phyloP scores from a whole-genome alignment of 371 early-diverging fungal genomes.

The Mucor irregularis region DNA sequence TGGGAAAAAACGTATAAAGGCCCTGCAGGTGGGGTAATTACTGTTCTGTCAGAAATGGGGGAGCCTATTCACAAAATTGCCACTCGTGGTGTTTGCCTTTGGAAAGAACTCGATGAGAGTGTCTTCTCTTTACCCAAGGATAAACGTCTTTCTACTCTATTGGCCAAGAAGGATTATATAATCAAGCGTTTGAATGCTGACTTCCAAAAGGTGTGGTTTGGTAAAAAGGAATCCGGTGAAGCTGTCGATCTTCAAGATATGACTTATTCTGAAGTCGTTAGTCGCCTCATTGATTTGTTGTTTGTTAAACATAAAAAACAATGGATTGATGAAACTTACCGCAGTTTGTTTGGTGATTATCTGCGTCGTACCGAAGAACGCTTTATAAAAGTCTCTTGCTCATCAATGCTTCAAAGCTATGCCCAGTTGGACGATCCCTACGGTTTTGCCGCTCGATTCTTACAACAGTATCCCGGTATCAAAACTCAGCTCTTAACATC shows the following conservation, averaged over 20 bases:
- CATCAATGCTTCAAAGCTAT: constrained; percentile 73
- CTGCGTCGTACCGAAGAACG: constrained; percentile 91
- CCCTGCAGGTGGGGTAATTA: constrained; percentile 89
- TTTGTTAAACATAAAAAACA: constrained; percentile 78
- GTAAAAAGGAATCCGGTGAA: constrained; percentile 77
- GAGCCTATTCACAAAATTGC: constrained; percentile 98
- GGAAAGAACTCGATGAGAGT: constrained; percentile 95
- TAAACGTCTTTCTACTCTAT: constrained; percentile 79
- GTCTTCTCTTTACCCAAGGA: constrained; percentile 89
- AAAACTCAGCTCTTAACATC: constrained; percentile 78
- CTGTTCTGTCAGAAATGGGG: constrained; percentile 95
- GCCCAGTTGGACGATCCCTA: constrained; percentile 70
- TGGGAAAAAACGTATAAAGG: constrained; percentile 96
- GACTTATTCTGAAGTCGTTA: constrained; percentile 91
- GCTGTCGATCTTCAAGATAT: constrained; percentile 83
- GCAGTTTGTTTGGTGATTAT: constrained; percentile 87
- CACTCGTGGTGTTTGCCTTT: constrained; percentile 90
- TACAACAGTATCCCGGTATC: constrained; percentile 81
- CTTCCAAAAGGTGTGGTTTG: constrained; percentile 94
- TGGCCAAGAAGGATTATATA: constrained; percentile 90
- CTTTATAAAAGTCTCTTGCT: constrained; percentile 60
- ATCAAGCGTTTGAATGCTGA: constrained; percentile 91
- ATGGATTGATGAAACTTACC: constrained; percentile 88
- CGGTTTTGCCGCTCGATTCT: constrained; percentile 70
- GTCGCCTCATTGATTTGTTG: constrained; percentile 82